These are phyloP conservation scores for Juglanconis juglandina DNA, from an alignment of 2,329 filamentous ascomycete species.

Conservation along the genomic window DNA sequence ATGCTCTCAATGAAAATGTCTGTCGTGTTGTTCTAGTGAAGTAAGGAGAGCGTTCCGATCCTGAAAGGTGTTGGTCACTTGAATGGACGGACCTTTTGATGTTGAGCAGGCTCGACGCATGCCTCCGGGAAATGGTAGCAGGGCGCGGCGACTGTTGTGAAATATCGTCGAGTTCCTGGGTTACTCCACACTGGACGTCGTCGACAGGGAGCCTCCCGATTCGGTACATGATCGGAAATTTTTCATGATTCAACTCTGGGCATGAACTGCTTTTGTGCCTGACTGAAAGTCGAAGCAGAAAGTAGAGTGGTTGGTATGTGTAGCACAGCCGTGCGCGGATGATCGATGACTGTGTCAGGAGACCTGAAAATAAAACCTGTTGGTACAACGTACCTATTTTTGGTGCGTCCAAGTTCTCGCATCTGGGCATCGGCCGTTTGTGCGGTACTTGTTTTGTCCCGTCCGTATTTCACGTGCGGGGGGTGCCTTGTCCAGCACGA, in stretches of 20 bases:
- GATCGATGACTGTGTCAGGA: background rate
- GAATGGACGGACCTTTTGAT: conserved; percentile 1
- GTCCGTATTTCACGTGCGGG: background rate
- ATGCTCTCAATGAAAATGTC: conserved; percentile 8
- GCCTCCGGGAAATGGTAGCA: background rate
- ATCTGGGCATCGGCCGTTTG: background rate
- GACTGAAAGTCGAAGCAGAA: background rate
- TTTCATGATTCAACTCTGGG: background rate
- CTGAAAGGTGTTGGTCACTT: conserved; percentile 9
- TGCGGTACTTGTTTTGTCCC: background rate
- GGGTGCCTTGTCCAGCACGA: background rate
- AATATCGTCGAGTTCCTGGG: background rate
- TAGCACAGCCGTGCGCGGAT: background rate
- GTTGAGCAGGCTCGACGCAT: background rate
- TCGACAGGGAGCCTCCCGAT: background rate
- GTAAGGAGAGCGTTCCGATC: conserved; percentile 5
- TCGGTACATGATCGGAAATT: background rate
- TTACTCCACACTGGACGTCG: conserved; percentile 1
- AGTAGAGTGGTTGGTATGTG: background rate
- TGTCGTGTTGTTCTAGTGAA: conserved; percentile 7
- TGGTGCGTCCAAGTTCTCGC: background rate
- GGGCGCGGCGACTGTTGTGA: background rate
- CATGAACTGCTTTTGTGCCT: background rate
- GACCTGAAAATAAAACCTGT: background rate
- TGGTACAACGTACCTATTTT: background rate